Conservation (phyloP, 345 rosid genomes). For the Raphanus sativus region DNA sequence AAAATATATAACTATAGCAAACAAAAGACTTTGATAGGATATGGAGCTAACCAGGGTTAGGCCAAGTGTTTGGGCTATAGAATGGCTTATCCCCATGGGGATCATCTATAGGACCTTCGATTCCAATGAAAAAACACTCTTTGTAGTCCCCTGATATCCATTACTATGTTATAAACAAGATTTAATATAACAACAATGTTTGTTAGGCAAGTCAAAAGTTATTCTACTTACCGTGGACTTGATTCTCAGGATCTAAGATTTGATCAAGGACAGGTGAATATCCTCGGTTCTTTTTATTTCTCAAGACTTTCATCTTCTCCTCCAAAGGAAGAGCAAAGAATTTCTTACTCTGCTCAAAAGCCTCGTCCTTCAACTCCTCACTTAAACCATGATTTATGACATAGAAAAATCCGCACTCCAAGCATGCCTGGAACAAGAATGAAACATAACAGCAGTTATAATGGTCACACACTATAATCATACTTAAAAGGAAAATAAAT, state of each 20-base stretch:
- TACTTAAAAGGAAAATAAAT: neutral
- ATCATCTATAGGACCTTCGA: conserved; percentile 60
- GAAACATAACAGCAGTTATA: neutral
- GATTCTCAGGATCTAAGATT: conserved; percentile 53
- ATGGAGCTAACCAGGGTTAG: conserved; percentile 47
- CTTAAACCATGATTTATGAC: conserved; percentile 76
- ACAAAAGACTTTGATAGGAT: neutral
- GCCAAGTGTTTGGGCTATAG: conserved; percentile 81
- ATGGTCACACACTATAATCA: neutral
- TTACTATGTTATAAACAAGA: neutral
- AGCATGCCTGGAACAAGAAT: conserved; percentile 56
- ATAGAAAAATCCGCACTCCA: conserved; percentile 83
- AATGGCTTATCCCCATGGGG: conserved; percentile 60
- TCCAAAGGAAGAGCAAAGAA: conserved; percentile 56
- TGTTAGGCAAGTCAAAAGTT: neutral
- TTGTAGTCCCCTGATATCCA: conserved; percentile 71
- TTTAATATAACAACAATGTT: neutral
- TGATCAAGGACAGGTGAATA: conserved; percentile 73
- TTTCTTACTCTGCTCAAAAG: conserved; percentile 59
- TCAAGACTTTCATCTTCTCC: conserved; percentile 64
- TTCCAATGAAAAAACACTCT: conserved; percentile 72
- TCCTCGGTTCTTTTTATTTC: conserved; percentile 70
- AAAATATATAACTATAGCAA: neutral
- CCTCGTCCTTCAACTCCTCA: conserved; percentile 60
- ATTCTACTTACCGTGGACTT: conserved; percentile 2